Percentiles rank a stretch among this genome's conserved stretches.
Evolutionary conservation across 2,329 filamentous ascomycete species (phyloP).

Genomic region (Cladophialophora psammophila): DNA sequence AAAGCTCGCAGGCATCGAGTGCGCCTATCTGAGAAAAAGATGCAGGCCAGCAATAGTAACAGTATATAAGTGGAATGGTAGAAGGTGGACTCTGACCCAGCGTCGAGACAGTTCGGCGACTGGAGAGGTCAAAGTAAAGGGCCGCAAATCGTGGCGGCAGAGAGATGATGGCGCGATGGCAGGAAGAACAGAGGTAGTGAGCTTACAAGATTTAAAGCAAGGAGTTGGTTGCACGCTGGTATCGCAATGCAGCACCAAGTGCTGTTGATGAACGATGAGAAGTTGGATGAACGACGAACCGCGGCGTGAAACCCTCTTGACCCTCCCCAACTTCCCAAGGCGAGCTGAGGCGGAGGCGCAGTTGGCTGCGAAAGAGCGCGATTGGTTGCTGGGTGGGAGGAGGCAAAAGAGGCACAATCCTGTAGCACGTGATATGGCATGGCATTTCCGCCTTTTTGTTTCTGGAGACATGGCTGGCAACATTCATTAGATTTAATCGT

Average conservation of each 20-base stretch:
- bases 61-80: slow-evolving; percentile 22
- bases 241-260: slow-evolving; percentile 29
- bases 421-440: slow-evolving; percentile 1
- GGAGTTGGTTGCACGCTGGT: slow-evolving; percentile 25
- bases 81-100: slow-evolving; percentile 2
- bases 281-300: slow-evolving; percentile 19
- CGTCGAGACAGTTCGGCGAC: slow-evolving; percentile 17
- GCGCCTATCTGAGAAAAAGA: slow-evolving; percentile 26
- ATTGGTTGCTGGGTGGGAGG: slow-evolving; percentile 10
- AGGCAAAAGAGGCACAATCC: neutral
- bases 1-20: slow-evolving; percentile 31
- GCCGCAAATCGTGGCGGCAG: slow-evolving; percentile 17
- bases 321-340: too few relatives aligned
- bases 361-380: neutral
- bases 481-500: neutral
- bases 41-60: slow-evolving; percentile 27
- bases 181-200: slow-evolving; percentile 29
- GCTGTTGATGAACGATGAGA: slow-evolving; percentile 28
- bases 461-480: neutral
- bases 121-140: slow-evolving; percentile 26
- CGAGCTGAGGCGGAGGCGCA: slow-evolving; percentile 12
- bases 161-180: slow-evolving; percentile 16
- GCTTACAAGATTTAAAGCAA: slow-evolving; percentile 36
- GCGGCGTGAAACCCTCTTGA: slow-evolving; percentile 24
- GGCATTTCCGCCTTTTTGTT: slow-evolving; percentile 1